Evolutionary conservation across 495 filamentous ascomycete genomes (phyloP).

Genomic region (Saxophila tyrrhenica): DNA sequence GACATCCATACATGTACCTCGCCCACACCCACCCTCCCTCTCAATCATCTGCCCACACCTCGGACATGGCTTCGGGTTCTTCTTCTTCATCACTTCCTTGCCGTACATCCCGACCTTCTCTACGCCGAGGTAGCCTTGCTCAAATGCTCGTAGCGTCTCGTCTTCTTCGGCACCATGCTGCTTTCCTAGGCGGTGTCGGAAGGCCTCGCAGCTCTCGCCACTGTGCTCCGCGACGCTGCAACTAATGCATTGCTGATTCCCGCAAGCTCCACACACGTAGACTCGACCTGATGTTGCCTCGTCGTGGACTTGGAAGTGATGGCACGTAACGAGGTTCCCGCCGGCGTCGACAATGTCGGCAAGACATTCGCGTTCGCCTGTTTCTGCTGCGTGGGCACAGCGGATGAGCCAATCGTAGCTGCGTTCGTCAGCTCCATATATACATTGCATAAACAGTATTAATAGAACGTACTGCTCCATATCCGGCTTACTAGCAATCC

Average conservation of each 20-base stretch:
- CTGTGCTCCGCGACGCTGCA: slow-evolving; percentile 2
- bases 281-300: neutral
- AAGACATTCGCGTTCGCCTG: neutral
- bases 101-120: neutral
- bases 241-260: neutral
- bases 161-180: neutral
- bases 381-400: neutral
- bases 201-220: slow-evolving; percentile 2
- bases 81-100: neutral
- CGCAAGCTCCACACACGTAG: slow-evolving; percentile 3
- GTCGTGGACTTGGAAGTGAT: neutral
- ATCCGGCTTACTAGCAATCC: neutral
- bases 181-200: neutral
- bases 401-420: neutral
- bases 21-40: neutral
- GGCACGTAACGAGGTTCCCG: neutral
- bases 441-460: too few relatives aligned
- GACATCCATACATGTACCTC: neutral
- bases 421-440: too few relatives aligned
- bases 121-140: neutral
- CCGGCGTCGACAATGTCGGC: neutral
- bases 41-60: neutral
- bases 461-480: neutral
- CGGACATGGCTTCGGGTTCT: neutral
- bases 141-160: neutral